These are phyloP conservation scores for Tubosaeta sp. DNA, from an alignment of 768 basidiomycete species.

Conservation along the genomic window DNA sequence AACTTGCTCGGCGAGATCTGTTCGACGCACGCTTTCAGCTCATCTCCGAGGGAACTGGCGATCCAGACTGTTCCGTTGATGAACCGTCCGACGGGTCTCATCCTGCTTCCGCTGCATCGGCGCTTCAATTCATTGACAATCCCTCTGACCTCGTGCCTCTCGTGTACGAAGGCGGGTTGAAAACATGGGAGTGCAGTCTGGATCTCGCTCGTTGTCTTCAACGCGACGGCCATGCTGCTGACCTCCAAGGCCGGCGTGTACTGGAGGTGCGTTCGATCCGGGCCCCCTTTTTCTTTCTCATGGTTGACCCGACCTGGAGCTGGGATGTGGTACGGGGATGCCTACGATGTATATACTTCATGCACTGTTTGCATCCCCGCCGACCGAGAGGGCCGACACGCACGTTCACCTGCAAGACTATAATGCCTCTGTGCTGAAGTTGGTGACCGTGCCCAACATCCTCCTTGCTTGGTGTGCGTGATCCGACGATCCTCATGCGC, in stretches of 20 bases:
- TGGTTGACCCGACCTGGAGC: constrained; percentile 37
- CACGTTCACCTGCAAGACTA: constrained; percentile 87
- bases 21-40: constrained; percentile 90
- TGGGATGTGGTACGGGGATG: constrained; percentile 88
- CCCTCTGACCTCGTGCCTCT: constrained; percentile 90
- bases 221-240: constrained; percentile 22
- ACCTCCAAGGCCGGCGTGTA: constrained; percentile 47
- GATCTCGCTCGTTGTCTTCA: constrained; percentile 75
- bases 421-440: constrained; percentile 73
- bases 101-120: constrained; percentile 22
- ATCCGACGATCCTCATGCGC: background rate
- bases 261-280: constrained; percentile 56
- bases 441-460: constrained; percentile 77
- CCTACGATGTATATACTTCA: constrained; percentile 75
- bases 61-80: constrained; percentile 22
- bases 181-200: constrained; percentile 96
- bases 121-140: constrained; percentile 66
- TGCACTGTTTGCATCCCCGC: constrained; percentile 45
- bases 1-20: constrained; percentile 75
- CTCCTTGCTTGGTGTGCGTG: constrained; percentile 78
- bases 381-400: constrained; percentile 30
- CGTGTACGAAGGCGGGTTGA: constrained; percentile 92
- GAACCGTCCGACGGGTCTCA: constrained; percentile 10
- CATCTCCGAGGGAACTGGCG: constrained; percentile 34
- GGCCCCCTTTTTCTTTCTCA: background rate